Conservation (phyloP, 768 basidiomycete genomes). For the Leccinum disarticulatum region DNA sequence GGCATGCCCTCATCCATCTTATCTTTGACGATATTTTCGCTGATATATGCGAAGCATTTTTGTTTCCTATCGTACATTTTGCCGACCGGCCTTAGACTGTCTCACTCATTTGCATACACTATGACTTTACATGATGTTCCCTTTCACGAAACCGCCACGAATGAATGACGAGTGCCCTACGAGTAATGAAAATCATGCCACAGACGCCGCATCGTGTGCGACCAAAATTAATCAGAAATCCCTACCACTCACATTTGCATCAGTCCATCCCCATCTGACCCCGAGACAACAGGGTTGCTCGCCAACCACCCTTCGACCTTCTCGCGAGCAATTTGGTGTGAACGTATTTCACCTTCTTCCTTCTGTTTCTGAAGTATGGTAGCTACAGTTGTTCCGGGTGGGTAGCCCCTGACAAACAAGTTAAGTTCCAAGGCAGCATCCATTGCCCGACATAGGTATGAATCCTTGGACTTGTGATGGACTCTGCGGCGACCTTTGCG, state of each 20-base stretch:
- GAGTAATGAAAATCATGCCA: constrained; percentile 1
- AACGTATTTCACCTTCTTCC: not conserved
- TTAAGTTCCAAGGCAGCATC: constrained; percentile 90
- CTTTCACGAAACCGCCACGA: constrained; percentile 4
- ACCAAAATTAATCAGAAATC: no score
- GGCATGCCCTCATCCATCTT: constrained; percentile 5
- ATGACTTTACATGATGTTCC: constrained; percentile 15
- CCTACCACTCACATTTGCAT: no score
- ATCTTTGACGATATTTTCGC: constrained; percentile 7
- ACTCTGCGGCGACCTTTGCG: not conserved
- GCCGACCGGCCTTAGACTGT: not conserved
- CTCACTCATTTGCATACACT: constrained; percentile 21
- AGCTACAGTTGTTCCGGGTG: constrained; percentile 55
- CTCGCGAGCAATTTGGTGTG: not conserved
- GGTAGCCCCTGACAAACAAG: constrained; percentile 97
- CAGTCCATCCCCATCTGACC: no score
- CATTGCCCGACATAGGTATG: not conserved
- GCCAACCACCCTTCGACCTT: not conserved
- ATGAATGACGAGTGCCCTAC: not conserved
- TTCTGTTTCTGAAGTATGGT: not conserved
- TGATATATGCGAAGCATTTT: constrained; percentile 12
- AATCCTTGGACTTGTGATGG: not conserved
- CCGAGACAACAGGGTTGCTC: not conserved
- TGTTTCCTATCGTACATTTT: constrained; percentile 22
- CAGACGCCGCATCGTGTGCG: not conserved